A percentile compares a stretch with the other conserved stretches of the same genome.
These are phyloP conservation scores for Pleurotus giganteus DNA, from an alignment of 768 basidiomycete genomes.

Conservation along the genomic window DNA sequence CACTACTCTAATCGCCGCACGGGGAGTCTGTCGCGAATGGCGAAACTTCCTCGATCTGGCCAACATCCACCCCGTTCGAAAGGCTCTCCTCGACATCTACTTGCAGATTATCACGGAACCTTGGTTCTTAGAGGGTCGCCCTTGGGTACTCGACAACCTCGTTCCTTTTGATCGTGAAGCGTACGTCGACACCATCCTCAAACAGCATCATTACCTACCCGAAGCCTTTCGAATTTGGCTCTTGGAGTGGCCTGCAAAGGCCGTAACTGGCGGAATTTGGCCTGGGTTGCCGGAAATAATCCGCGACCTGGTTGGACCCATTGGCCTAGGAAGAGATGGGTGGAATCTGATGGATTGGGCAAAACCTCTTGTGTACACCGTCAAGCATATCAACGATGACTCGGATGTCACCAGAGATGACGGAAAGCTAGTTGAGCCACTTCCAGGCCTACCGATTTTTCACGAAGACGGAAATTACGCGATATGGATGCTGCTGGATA, in stretches of 20 bases:
- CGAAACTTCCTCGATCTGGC: neutral
- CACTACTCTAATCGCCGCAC: neutral
- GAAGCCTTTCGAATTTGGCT: slow-evolving; percentile 18
- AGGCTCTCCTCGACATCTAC: neutral
- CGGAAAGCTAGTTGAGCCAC: neutral
- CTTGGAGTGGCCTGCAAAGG: slow-evolving; percentile 24
- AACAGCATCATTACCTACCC: neutral
- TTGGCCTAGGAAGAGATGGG: neutral
- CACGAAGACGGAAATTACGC: neutral
- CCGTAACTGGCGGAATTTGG: slow-evolving; percentile 19
- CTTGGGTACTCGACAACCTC: neutral
- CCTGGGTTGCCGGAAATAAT: slow-evolving; percentile 14
- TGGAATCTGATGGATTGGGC: neutral
- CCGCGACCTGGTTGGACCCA: neutral
- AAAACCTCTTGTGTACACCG: neutral
- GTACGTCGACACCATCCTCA: neutral
- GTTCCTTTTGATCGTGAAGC: neutral
- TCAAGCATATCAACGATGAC: neutral
- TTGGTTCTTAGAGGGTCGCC: neutral
- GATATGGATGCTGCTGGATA: neutral
- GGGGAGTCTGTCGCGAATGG: neutral
- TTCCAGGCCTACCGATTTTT: neutral
- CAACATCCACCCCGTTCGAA: neutral
- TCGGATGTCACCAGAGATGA: neutral
- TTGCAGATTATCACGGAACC: neutral